Evolutionary conservation across 2,329 filamentous ascomycete genomes (phyloP).

Genomic region (Clonostachys rhizophaga): DNA sequence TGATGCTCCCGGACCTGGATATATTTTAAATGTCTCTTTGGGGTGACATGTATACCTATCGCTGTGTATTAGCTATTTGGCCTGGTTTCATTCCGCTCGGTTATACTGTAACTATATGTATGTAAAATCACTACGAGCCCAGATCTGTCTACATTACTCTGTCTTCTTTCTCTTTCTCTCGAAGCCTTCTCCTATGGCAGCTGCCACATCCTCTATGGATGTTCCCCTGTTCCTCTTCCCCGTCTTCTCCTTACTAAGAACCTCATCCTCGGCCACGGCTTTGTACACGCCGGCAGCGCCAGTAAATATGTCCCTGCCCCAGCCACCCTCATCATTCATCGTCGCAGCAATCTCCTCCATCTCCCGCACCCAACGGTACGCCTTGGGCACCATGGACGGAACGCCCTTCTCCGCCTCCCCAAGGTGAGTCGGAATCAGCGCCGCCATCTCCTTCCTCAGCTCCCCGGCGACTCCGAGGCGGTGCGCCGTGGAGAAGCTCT

Average conservation of each 20-base stretch:
- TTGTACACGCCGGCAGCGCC: constrained; percentile 59
- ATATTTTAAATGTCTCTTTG: too few species aligned
- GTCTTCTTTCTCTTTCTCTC: constrained; percentile 35
- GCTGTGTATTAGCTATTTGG: too few species aligned
- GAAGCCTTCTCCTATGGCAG: constrained; percentile 39
- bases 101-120: not conserved
- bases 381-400: constrained; percentile 64
- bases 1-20: too few species aligned
- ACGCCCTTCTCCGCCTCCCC: constrained; percentile 44
- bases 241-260: constrained; percentile 54
- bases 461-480: constrained; percentile 57
- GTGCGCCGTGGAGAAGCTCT: constrained; percentile 66
- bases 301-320: constrained; percentile 48
- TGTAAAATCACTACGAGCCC: not conserved
- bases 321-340: constrained; percentile 61
- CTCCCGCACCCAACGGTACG: constrained; percentile 72
- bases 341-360: constrained; percentile 72
- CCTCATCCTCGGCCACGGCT: constrained; percentile 55
- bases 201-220: constrained; percentile 53
- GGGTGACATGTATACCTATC: too few species aligned
- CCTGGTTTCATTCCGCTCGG: too few species aligned
- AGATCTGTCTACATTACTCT: constrained; percentile 1
- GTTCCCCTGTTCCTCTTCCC: constrained; percentile 50
- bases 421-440: constrained; percentile 40
- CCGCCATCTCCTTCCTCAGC: constrained; percentile 49